Evolutionary conservation across 768 basidiomycete species (phyloP).

Genomic region (Boletus coccyginus): DNA sequence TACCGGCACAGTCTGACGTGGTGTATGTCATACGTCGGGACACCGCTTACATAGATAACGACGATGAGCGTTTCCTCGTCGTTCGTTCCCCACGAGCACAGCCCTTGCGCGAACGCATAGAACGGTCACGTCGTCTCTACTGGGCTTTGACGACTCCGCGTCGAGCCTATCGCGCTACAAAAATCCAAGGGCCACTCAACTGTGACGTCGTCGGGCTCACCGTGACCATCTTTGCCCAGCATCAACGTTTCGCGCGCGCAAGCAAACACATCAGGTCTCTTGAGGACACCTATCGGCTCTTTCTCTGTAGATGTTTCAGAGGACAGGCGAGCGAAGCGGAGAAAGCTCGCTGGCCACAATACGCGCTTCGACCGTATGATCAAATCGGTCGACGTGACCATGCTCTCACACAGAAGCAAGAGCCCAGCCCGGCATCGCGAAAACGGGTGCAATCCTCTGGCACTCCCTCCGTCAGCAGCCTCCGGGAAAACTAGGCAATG

Average conservation of each 20-base stretch:
- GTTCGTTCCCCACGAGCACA: neutral
- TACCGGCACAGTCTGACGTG: no score
- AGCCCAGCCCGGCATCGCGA: slow-evolving; percentile 25
- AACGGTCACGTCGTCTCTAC: neutral
- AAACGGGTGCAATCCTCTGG: slow-evolving; percentile 38
- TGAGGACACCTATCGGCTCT: neutral
- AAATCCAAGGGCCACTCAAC: slow-evolving; percentile 1
- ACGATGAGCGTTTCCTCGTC: neutral
- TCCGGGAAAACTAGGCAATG: slow-evolving; percentile 36
- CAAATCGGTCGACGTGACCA: slow-evolving; percentile 46
- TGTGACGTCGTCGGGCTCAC: neutral
- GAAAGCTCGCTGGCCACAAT: slow-evolving; percentile 50
- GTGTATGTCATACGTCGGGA: neutral
- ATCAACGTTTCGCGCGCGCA: neutral
- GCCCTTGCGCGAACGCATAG: neutral
- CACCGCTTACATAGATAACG: slow-evolving; percentile 13
- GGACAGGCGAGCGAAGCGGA: slow-evolving; percentile 40
- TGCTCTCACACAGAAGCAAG: slow-evolving; percentile 23
- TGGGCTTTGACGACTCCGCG: slow-evolving; percentile 5
- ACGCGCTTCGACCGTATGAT: slow-evolving; percentile 67
- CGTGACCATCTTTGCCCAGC: neutral
- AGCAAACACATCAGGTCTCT: slow-evolving; percentile 15
- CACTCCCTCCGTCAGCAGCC: slow-evolving; percentile 41
- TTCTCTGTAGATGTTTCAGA: slow-evolving; percentile 7
- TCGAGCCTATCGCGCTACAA: slow-evolving; percentile 12